Base-by-base conservation (phyloP, 1,284 basidiomycete genomes). In the Serendipita sp. region DNA sequence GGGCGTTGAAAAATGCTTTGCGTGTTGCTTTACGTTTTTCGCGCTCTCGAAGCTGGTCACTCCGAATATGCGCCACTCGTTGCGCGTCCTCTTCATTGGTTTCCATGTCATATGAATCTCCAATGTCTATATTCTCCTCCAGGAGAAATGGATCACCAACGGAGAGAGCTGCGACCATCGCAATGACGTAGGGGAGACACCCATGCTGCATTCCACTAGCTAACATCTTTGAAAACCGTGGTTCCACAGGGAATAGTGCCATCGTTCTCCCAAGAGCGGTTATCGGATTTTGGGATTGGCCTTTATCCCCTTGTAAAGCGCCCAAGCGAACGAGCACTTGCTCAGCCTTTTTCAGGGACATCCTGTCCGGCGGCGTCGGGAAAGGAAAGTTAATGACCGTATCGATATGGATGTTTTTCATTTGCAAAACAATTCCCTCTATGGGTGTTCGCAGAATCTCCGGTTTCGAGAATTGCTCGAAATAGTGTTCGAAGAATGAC, bases 391-490 rank as follows among this genome's bases (percentile, higher is more conserved):
- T 97, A 69, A 91, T 80, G 26, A 99, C 93, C 0, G 91, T 82
- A 70, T 98, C 94, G 65, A 99, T 94, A 71, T 97, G 93, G 94
- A 99, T 98, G 71, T 86, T 87, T 79, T 99, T 99, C 96, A 99
- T 99, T 74, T 97, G 93, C 41, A 99, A 78, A 10, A 99, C 92
- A 29, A 99, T 85, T 0, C 94, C 94, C 69, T 99, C 96, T 69
- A 99, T 95, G 0, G 96, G 95, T 76, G 92, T 94, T 32, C 95
- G 87, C 50, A 94, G 79, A 66, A 99, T 96, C 73, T 99, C 96
- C 1, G 96, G 95, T 65, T 84, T 77, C 0, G 91, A 82, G 73
- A 96, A 96, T 64, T 84, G 75, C 32, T 87, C 83, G 71, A 99
- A 96, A 73, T 95, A 85, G 69, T 95, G 85, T 71, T 99, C 96